A percentile compares a stretch with the other conserved stretches of the same genome.
These are phyloP conservation scores for Globisporangium orthogonon DNA, from an alignment of 352 stramenopile genomes.

Conservation along the genomic window DNA sequence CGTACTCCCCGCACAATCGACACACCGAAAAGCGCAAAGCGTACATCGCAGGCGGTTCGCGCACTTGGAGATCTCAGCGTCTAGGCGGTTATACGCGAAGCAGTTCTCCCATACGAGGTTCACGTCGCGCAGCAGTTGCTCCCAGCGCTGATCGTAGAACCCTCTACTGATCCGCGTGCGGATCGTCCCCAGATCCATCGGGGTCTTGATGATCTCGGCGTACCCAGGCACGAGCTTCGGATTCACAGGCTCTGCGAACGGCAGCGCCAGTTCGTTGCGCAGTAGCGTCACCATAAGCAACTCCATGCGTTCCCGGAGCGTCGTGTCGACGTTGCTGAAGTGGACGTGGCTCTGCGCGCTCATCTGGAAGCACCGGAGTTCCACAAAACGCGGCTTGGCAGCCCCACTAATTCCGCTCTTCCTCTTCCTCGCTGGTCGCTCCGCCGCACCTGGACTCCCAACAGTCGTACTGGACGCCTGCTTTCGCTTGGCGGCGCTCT, in stretches of 20 bases:
- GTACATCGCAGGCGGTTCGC: slow-evolving; percentile 74
- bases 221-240: slow-evolving; percentile 67
- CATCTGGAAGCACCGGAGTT: slow-evolving; percentile 52
- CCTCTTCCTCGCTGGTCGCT: slow-evolving; percentile 39
- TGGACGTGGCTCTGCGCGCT: slow-evolving; percentile 12
- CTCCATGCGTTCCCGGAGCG: slow-evolving; percentile 46
- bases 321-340: slow-evolving; percentile 36
- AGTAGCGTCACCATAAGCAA: slow-evolving; percentile 55
- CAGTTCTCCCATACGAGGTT: slow-evolving; percentile 83
- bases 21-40: slow-evolving; percentile 12
- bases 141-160: slow-evolving; percentile 50
- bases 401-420: slow-evolving; percentile 11
- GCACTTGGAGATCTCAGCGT: slow-evolving; percentile 75
- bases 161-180: slow-evolving; percentile 61
- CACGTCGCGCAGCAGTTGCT: slow-evolving; percentile 56
- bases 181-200: slow-evolving; percentile 92
- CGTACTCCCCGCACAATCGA: neutral
- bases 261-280: slow-evolving; percentile 53
- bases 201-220: slow-evolving; percentile 53
- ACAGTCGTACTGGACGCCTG: slow-evolving; percentile 18
- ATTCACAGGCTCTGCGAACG: slow-evolving; percentile 70
- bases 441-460: slow-evolving; percentile 6
- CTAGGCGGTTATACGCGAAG: slow-evolving; percentile 75
- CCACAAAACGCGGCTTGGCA: slow-evolving; percentile 28
- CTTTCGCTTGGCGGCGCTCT: slow-evolving; percentile 50